Evolutionary conservation across 192 early-diverging fungal species (phyloP).

Genomic region (Phycomyces blakesleeanus): DNA sequence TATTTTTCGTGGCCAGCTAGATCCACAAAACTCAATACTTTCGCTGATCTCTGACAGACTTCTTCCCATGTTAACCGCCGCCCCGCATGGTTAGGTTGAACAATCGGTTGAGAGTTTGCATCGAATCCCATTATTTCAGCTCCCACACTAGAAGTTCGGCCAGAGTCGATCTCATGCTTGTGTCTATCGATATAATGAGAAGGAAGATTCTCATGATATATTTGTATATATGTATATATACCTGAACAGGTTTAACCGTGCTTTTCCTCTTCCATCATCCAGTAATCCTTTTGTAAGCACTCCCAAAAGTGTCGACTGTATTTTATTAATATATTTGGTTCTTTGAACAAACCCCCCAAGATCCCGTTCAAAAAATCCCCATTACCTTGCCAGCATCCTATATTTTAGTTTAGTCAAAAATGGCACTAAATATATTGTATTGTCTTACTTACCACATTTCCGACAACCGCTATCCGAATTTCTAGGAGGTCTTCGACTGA

Average conservation of each 20-base stretch:
- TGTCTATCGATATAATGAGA: conserved; percentile 42
- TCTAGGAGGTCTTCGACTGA: conserved; percentile 83
- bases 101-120: conserved; percentile 56
- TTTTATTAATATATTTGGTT: not conserved
- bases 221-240: no score
- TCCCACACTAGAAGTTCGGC: conserved; percentile 85
- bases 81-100: conserved; percentile 41
- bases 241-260: conserved; percentile 83
- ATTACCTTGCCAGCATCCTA: conserved; percentile 72
- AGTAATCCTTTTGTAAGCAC: conserved; percentile 86
- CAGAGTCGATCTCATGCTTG: conserved; percentile 89
- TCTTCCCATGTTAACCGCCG: conserved; percentile 80
- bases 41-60: conserved; percentile 70
- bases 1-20: conserved; percentile 94
- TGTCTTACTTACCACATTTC: conserved; percentile 74
- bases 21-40: conserved; percentile 68
- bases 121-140: conserved; percentile 90
- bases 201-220: no score
- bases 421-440: not conserved
- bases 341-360: no score
- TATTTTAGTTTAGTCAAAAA: not conserved
- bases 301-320: conserved; percentile 77
- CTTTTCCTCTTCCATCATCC: conserved; percentile 91
- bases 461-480: conserved; percentile 83
- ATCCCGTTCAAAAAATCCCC: no score